Evolutionary conservation across 1,139 yeast genomes (phyloP), one percentile per base, ranked within the genome.

Genomic region (Tardiomyces blankii): DNA sequence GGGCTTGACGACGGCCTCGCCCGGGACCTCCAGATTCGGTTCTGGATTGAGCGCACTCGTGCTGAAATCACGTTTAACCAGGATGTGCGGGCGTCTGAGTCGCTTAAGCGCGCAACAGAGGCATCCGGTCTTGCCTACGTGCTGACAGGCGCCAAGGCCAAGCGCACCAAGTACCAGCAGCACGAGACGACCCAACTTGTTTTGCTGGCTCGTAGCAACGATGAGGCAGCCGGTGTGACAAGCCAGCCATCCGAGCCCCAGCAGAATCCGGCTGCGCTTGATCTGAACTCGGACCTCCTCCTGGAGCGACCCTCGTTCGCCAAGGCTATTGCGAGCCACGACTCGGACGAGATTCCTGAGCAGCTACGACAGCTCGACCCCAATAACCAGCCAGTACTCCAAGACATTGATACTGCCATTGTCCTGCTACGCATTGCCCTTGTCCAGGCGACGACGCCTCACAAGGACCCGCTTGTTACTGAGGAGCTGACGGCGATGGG

Each of bases 91-190:
- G 60, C 70, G 72, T 45, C 73, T 77, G 42, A 78, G 75, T 9
- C 70, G 72, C 28, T 72, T 76, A 56, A 66, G 63, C 12, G 73
- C 69, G 63, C 93, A 75, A 27, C 74, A 72, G 47, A 70, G 16
- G 43, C 49, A 12, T 78, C 94, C 0, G 75, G 78, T 1, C 70
- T 93, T 43, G 68, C 73, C 40, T 74, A 82, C 51, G 74, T 82
- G 1, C 66, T 89, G 43, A 82, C 96, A 1, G 98, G 98, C 52
- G 86, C 91, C 43, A 78, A 80, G 54, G 96, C 95, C 5, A 84
- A 82, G 59, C 73, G 93, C 60, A 89, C 98, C 2, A 86, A 85
- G 61, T 85, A 69, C 60, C 99, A 91, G 64, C 74, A 73, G 42
- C 74, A 71, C 42, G 78, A 80, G 23, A 76, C 84, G 14, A 75